phyloP scores from a whole-genome alignment of 1,139 yeast genomes.

The Yamadazyma trypodendri region DNA sequence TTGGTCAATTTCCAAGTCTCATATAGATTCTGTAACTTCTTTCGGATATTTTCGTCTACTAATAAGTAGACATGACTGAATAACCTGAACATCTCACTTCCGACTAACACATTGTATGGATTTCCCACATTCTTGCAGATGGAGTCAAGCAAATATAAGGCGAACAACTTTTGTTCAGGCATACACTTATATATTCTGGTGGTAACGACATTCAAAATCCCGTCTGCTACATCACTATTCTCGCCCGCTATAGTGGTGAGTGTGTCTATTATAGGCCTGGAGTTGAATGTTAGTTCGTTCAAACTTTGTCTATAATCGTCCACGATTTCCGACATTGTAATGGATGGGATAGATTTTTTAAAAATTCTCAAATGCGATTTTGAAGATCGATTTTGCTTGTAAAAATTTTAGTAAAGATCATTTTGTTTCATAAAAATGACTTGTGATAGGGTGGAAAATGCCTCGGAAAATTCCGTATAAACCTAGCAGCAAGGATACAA shows the following conservation, averaged over 20 bases:
- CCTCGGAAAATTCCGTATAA: too few relatives aligned
- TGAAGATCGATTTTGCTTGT: too few relatives aligned
- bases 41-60: constrained; percentile 68
- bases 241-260: constrained; percentile 89
- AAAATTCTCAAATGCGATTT: not conserved
- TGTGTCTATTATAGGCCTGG: constrained; percentile 83
- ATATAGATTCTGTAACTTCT: constrained; percentile 72
- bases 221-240: constrained; percentile 71
- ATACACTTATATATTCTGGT: constrained; percentile 52
- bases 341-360: too few relatives aligned
- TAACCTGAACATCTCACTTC: constrained; percentile 61
- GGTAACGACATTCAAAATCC: constrained; percentile 72
- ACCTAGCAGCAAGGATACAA: too few relatives aligned
- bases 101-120: constrained; percentile 78
- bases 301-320: constrained; percentile 67
- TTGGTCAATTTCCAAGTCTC: constrained; percentile 75
- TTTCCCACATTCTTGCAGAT: constrained; percentile 87
- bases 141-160: constrained; percentile 86
- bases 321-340: constrained; percentile 21
- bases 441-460: too few relatives aligned
- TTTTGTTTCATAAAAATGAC: not conserved
- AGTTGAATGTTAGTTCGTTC: constrained; percentile 79
- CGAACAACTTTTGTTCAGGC: constrained; percentile 81
- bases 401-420: too few relatives aligned
- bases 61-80: constrained; percentile 77